Evolutionary conservation across 1,284 basidiomycete genomes (phyloP).

Genomic region (Heimioporus punctisporus): DNA sequence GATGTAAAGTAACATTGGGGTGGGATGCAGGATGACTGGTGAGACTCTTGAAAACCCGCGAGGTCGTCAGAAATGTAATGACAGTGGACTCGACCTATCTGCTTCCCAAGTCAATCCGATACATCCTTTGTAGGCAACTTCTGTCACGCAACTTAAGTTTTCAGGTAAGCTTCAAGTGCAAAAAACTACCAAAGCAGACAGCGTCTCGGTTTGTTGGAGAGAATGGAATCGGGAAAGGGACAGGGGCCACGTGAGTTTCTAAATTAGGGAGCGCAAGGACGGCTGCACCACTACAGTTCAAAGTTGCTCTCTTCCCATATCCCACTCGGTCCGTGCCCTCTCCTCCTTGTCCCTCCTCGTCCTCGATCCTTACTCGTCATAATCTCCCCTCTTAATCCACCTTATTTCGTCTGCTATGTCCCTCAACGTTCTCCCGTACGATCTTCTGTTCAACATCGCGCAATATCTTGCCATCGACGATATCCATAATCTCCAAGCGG

Average conservation of each 20-base stretch:
- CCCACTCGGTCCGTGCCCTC: slow-evolving; percentile 10
- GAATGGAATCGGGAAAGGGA: background rate
- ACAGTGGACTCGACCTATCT: too few relatives aligned
- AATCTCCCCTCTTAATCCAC: background rate
- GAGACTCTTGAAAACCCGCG: too few relatives aligned
- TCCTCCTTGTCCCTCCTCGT: background rate
- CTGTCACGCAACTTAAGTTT: too few relatives aligned
- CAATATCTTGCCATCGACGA: slow-evolving; percentile 59
- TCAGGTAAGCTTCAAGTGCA: too few relatives aligned
- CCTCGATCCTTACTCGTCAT: too few relatives aligned
- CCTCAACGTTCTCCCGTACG: slow-evolving; percentile 61
- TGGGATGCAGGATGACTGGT: too few relatives aligned
- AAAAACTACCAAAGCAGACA: too few relatives aligned
- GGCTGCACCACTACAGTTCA: slow-evolving; percentile 2
- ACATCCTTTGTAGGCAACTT: too few relatives aligned
- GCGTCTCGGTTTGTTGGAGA: too few relatives aligned
- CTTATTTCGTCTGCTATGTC: slow-evolving; percentile 17
- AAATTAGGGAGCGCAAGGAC: slow-evolving; percentile 12
- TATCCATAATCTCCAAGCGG: slow-evolving; percentile 57
- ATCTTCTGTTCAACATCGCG: slow-evolving; percentile 67
- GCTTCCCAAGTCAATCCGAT: too few relatives aligned
- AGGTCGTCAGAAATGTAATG: too few relatives aligned
- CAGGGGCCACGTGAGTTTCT: slow-evolving; percentile 2
- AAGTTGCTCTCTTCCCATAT: slow-evolving; percentile 13
- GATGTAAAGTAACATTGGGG: too few relatives aligned